Percentiles rank a stretch among this genome's conserved stretches.
Conservation (phyloP, 1,284 basidiomycete genomes). For the Neonothopanus nambi region DNA sequence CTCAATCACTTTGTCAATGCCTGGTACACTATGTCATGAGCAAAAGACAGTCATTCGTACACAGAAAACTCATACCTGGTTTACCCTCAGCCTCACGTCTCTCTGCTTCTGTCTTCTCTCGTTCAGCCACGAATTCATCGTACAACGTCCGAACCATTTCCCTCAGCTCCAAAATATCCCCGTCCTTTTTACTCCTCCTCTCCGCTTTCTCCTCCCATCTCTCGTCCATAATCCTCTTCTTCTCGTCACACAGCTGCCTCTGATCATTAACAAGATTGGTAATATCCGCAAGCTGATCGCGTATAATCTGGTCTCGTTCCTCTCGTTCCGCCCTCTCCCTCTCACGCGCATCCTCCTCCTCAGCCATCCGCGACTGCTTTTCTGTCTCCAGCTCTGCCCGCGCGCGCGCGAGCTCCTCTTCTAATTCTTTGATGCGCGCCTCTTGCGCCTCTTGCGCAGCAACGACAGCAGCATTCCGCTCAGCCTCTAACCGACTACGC, state of each 20-base stretch:
- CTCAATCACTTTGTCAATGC: conserved; percentile 52
- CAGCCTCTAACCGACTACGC: conserved; percentile 47
- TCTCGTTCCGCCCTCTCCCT: conserved; percentile 52
- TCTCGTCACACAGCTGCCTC: conserved; percentile 52
- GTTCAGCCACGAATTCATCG: conserved; percentile 51
- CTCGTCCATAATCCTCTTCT: conserved; percentile 56
- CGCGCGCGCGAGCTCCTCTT: conserved; percentile 60
- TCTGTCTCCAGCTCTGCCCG: conserved; percentile 57
- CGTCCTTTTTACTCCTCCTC: conserved; percentile 56
- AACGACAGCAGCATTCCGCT: conserved; percentile 47
- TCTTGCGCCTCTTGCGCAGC: conserved; percentile 52
- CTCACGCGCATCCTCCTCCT: conserved; percentile 59
- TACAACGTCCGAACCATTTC: conserved; percentile 59
- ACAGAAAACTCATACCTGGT: conserved; percentile 41
- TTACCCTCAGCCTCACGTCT: conserved; percentile 46
- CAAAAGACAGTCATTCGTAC: not conserved
- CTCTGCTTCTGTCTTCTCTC: conserved; percentile 49
- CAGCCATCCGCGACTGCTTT: conserved; percentile 51
- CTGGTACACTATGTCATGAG: conserved; percentile 30
- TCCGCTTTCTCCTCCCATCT: conserved; percentile 58
- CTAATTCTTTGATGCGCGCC: conserved; percentile 54
- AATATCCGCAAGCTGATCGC: conserved; percentile 63
- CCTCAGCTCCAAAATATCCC: conserved; percentile 49
- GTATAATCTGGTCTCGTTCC: conserved; percentile 59
- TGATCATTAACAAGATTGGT: conserved; percentile 69